Evolutionary conservation across 2,329 filamentous ascomycete species (phyloP), one percentile per base, ranked within the genome.

Genomic region (Pseudopithomyces maydicus): DNA sequence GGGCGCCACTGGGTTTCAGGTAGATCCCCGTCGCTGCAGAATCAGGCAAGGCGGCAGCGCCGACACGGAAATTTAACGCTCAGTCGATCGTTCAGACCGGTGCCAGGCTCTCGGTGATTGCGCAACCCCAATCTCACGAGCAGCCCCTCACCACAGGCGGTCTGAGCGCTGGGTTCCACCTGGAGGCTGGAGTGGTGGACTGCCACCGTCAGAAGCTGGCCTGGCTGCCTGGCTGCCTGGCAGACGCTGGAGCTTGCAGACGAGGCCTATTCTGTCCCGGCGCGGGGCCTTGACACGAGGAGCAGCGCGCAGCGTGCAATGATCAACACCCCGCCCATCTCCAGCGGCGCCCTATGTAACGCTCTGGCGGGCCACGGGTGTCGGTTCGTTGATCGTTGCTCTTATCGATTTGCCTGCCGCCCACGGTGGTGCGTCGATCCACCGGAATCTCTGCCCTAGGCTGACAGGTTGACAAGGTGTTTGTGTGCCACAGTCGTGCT

Each of bases 21-120:
- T 65, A 70, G 70, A 73, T 68, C 65, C 58, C 60, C 56, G 61
- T 58, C 57, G 58, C 54, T 20, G 62, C 69, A 33, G 38, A 59
- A 71, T 66, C 56, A 63, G 68, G 71, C 62, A 73, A 69, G 62
- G 68, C 55, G 58, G 56, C 61, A 58, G 67, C 62, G 66, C 70
- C 52, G 61, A 63, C 65, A 62, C 68, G 68, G 68, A 72, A 73
- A 72, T 73, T 72, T 69, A 69, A 63, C 65, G 59, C 65, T 63
- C 61, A 71, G 66, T 62, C 63, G 65, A 72, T 73, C 65, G 63
- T 66, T 67, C 61, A 63, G 62, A 67, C 62, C 63, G 59, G 69
- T 65, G 68, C 73, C 72, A 73, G 73, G 68, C 65, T 65, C 67
- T 71, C 72, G 73, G 73, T 70, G 69, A 74, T 75, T 75, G 72